Evolutionary conservation across 805 yeast species (phyloP).

Genomic region (Pichia cephalocereana): DNA sequence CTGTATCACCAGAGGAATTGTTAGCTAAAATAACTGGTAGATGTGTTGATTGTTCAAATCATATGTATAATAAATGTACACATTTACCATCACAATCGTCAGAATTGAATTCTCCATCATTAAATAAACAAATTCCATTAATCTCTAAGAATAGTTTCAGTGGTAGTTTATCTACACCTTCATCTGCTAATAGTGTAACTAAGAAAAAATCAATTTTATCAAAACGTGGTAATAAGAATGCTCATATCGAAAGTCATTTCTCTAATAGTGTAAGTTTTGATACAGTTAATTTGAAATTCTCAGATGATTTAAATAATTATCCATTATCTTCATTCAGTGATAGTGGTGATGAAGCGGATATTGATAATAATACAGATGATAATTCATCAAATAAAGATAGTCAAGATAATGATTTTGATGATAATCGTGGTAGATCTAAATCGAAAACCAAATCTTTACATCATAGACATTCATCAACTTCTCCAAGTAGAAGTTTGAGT

Average conservation of each 20-base stretch:
- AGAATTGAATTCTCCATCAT: background rate
- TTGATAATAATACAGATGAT: slow-evolving; percentile 1
- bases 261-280: slow-evolving; percentile 38
- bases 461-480: slow-evolving; percentile 1
- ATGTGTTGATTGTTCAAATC: slow-evolving; percentile 6
- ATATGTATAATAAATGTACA: background rate
- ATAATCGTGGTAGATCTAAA: slow-evolving; percentile 1
- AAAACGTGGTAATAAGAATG: slow-evolving; percentile 1
- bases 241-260: slow-evolving; percentile 6
- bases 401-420: background rate
- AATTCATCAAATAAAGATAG: background rate
- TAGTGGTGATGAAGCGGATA: slow-evolving; percentile 13
- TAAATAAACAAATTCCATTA: background rate
- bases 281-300: slow-evolving; percentile 35
- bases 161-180: background rate
- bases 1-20: slow-evolving; percentile 14
- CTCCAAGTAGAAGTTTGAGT: slow-evolving; percentile 14
- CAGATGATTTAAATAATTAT: slow-evolving; percentile 16
- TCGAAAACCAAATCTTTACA: background rate
- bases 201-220: slow-evolving; percentile 9
- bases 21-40: slow-evolving; percentile 6
- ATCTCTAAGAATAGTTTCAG: background rate
- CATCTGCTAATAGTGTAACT: background rate
- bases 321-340: slow-evolving; percentile 11
- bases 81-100: slow-evolving; percentile 1